These are phyloP conservation scores for Schrenkiella parvula DNA, from an alignment of 345 rosid species.

Conservation along the genomic window DNA sequence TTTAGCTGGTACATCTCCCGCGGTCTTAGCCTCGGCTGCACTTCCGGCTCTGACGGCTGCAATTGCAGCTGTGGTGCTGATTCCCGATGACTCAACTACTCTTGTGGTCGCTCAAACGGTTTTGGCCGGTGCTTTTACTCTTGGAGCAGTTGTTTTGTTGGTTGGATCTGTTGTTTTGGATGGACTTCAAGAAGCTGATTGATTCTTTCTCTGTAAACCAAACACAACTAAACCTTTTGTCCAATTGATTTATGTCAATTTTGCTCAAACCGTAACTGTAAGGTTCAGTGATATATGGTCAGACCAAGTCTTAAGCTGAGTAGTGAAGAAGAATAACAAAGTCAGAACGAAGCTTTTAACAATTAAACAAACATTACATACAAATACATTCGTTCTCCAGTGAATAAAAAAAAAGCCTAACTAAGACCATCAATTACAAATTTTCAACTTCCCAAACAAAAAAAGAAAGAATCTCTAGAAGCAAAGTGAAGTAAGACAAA, in stretches of 20 bases:
- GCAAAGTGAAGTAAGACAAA: conserved; percentile 11
- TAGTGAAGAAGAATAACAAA: background rate
- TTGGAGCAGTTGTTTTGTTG: conserved; percentile 68
- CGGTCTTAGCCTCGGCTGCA: conserved; percentile 68
- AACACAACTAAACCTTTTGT: background rate
- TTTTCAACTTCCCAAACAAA: conserved; percentile 20
- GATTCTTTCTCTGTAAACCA: conserved; percentile 24
- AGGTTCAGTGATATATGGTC: background rate
- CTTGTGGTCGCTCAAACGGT: conserved; percentile 63
- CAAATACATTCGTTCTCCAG: conserved; percentile 19
- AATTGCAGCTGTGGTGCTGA: conserved; percentile 52
- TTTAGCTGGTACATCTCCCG: conserved; percentile 52
- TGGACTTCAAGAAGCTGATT: conserved; percentile 89
- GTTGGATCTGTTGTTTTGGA: conserved; percentile 74
- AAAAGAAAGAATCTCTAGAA: conserved; percentile 21
- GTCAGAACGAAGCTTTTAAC: conserved; percentile 3
- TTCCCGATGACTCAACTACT: conserved; percentile 78
- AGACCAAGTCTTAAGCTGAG: background rate
- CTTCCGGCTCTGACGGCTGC: conserved; percentile 79
- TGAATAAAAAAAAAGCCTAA: background rate
- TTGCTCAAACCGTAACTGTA: background rate
- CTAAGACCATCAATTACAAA: conserved; percentile 22
- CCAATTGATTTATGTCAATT: background rate
- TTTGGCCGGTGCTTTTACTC: conserved; percentile 58
- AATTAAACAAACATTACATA: conserved; percentile 33